Evolutionary conservation across 306 rosid genomes (phyloP), one percentile per base, ranked within the genome.

Genomic region (Vigna trinervia): DNA sequence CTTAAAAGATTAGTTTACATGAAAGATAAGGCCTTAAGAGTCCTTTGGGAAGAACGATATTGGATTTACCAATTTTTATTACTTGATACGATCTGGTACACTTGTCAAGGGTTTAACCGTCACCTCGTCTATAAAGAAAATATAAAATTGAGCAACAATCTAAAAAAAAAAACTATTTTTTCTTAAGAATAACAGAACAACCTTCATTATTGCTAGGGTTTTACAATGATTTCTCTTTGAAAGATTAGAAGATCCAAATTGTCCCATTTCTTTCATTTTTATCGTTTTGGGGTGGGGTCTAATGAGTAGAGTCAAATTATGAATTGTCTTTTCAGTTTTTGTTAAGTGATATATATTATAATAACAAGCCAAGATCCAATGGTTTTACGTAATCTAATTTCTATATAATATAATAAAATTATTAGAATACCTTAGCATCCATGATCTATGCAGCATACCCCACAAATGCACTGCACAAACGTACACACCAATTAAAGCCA

Each of bases 321-420:
- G 73, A 56, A 69, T 32, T 46, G 12, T n/a, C 15, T 56, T 56
- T 20, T 56, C 60, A 57, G 19, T n/a, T 30, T 34, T 13, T 65
- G 56, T 23, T 51, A 41, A 28, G 63, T 53, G 74, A 36, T 48
- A 12, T 43, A 67, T 67, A 28, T 23, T 51, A 52, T 17, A 53
- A 51, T 9, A 17, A 43, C 3, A 38, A 3, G n/a, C 60, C 50
- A 68, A 56, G 34, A 58, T 56, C 69, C 50, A 68, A 39, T 12
- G 69, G 8, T 67, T 47, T 43, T 26, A 28, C 59, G 50, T 43
- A 41, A 76, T 77, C 34, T 59, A 60, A 73, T 58, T 43, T 45
- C 19, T 26, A n/a, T 76, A 52, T 14, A n/a, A n/a, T 76, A 52
- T 14, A n/a, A 38, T 76, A n/a, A 52, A 54, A 69, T 47, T 7